Conservation (phyloP, 305 asterid species). For the Ilex paraguariensis region DNA sequence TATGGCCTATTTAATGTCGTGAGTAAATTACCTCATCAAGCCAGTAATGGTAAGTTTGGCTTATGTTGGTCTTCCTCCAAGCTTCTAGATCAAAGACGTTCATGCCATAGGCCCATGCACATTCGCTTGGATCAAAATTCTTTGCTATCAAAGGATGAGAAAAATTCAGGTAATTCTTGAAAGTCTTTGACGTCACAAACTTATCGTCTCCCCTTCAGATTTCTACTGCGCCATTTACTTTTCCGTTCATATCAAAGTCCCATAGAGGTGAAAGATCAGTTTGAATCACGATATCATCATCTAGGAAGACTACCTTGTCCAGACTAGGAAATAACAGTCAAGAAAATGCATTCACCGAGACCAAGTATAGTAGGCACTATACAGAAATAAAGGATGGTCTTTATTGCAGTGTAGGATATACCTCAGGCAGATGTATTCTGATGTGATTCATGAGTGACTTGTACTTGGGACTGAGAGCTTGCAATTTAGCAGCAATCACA, state of each 20-base stretch:
- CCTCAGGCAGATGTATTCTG: constrained; percentile 92
- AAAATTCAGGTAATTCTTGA: constrained; percentile 83
- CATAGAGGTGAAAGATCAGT: constrained; percentile 91
- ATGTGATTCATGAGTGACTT: constrained; percentile 91
- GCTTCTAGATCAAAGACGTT: constrained; percentile 83
- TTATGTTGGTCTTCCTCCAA: constrained; percentile 87
- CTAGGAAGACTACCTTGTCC: constrained; percentile 76
- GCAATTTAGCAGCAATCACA: constrained; percentile 91
- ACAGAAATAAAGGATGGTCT: too few relatives aligned
- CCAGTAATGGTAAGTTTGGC: constrained; percentile 79
- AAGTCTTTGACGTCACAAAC: constrained; percentile 86
- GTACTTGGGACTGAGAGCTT: constrained; percentile 95
- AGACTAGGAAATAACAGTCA: constrained; percentile 88
- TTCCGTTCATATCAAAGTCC: constrained; percentile 87
- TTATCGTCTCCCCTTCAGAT: constrained; percentile 84
- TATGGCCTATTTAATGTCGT: too few relatives aligned
- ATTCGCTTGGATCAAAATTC: constrained; percentile 68
- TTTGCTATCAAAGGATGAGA: constrained; percentile 82
- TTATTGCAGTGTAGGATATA: constrained; percentile 16
- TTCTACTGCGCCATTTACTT: constrained; percentile 92
- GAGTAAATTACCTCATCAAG: constrained; percentile 56
- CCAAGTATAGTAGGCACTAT: background rate
- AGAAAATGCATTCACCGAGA: constrained; percentile 11
- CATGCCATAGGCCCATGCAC: constrained; percentile 99
- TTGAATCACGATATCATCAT: constrained; percentile 87